These are phyloP conservation scores for Phytopythium oedochilum DNA, from an alignment of 352 stramenopile genomes.

Conservation along the genomic window DNA sequence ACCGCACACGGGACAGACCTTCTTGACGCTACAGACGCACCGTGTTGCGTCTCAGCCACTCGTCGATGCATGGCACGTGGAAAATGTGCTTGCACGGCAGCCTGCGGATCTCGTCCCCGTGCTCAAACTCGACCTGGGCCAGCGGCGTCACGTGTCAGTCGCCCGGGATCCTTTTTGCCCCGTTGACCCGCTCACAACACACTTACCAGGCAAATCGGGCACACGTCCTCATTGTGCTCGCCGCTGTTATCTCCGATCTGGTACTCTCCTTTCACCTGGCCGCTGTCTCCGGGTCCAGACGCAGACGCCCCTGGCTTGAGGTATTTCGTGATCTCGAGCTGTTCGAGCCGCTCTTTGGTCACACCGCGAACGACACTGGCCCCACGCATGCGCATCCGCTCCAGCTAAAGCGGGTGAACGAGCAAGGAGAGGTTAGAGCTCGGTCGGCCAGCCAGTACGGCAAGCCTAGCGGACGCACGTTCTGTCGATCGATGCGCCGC, in stretches of 20 bases:
- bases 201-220: slow-evolving; percentile 68
- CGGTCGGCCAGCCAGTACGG: not conserved
- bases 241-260: not conserved
- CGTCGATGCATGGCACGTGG: slow-evolving; percentile 85
- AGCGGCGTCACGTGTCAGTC: slow-evolving; percentile 6
- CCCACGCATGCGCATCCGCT: slow-evolving; percentile 39
- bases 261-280: not conserved
- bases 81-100: slow-evolving; percentile 87
- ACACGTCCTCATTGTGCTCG: slow-evolving; percentile 50
- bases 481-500: slow-evolving; percentile 52
- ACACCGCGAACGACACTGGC: slow-evolving; percentile 41
- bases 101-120: slow-evolving; percentile 69
- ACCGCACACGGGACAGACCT: not conserved
- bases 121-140: slow-evolving; percentile 65
- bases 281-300: not conserved
- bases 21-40: slow-evolving; percentile 12
- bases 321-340: slow-evolving; percentile 66
- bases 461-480: slow-evolving; percentile 23
- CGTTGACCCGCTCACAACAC: too few species aligned
- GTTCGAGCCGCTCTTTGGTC: slow-evolving; percentile 54
- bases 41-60: slow-evolving; percentile 87
- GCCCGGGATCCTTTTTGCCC: too few species aligned
- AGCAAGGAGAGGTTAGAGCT: not conserved
- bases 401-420: slow-evolving; percentile 33
- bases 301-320: slow-evolving; percentile 9